Base-by-base conservation (phyloP, 2,329 filamentous ascomycete species). In the Teratosphaeria pseudoeucalypti region DNA sequence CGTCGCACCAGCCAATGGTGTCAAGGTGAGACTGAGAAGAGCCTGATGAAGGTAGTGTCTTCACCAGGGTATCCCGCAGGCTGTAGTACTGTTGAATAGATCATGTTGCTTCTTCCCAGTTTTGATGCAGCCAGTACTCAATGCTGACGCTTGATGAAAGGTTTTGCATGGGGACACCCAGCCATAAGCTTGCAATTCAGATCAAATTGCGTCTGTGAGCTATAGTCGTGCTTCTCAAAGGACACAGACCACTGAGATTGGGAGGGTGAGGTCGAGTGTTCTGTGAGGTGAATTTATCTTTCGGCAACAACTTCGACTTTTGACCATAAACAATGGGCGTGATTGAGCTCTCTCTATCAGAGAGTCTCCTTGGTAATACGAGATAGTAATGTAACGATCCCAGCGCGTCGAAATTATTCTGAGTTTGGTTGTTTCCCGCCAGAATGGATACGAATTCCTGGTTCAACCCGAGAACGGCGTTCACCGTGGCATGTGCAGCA, bases 401-500 rank as follows among this genome's bases (percentile, higher is more conserved):
- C 11, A 6, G 37, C 6, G 16, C 37, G 37, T 1, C 12, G 5
- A 16, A 43, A 1, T n/a, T 23, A 49, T 49, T 6, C 6, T 19
- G 16, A 23, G 16, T 19, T 19, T 6, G 16, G 19, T 49, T 49
- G 5, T n/a, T 23, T 4, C 43, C 43, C n/a, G 5, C 29, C 43
- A 54, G 23, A 26, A 54, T 54, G 52, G 52, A 54, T 23, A 29
- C 27, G 26, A 2, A 23, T 14, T 60, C 65, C 61, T 58, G 43
- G 43, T 23, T 68, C 55, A 60, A 62, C 39, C 66, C 67, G 27
- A 62, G 63, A 12, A 67, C 63, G 34, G 67, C 59, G 56, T 68
- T 67, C 58, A 62, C 62, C 9, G 57, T 68, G 14, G 66, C 67
- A 6, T 69, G 67, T 49, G 60, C 65, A 23, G 63, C 65, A 11